phyloP scores from a whole-genome alignment of 495 filamentous ascomycete genomes.

The Pseudotulostoma volvatum region DNA sequence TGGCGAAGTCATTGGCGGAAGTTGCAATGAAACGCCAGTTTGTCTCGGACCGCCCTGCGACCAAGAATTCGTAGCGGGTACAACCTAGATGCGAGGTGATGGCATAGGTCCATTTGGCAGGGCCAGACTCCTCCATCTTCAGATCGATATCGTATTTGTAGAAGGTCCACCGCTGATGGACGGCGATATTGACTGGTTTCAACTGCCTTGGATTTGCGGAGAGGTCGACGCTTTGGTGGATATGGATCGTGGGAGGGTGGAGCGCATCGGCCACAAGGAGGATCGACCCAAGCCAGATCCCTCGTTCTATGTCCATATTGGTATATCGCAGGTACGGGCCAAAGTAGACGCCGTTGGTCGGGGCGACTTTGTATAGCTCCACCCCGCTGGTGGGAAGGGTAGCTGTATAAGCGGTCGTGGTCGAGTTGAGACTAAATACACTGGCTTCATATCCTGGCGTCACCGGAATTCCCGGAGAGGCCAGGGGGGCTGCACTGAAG shows the following conservation, averaged over 20 bases:
- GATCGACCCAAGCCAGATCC: conserved; percentile 74
- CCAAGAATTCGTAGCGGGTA: conserved; percentile 94
- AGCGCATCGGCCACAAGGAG: conserved; percentile 75
- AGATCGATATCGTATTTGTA: conserved; percentile 91
- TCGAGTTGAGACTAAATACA: conserved; percentile 61
- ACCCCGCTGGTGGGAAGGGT: conserved; percentile 78
- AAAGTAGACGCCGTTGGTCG: conserved; percentile 97
- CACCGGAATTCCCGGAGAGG: conserved; percentile 59
- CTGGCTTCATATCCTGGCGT: conserved; percentile 59
- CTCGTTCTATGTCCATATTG: conserved; percentile 91
- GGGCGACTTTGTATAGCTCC: conserved; percentile 79
- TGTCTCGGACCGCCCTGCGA: conserved; percentile 76
- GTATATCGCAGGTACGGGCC: conserved; percentile 89
- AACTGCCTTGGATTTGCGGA: conserved; percentile 88
- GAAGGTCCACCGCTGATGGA: conserved; percentile 85
- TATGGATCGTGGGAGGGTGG: conserved; percentile 93
- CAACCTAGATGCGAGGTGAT: conserved; percentile 94
- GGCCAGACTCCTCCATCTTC: conserved; percentile 66
- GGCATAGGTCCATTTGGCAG: conserved; percentile 93
- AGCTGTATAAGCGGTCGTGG: conserved; percentile 57
- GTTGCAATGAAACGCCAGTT: conserved; percentile 96
- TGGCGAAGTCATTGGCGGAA: conserved; percentile 85
- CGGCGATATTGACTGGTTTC: conserved; percentile 66
- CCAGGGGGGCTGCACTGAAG: conserved; percentile 53
- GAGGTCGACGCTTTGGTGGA: conserved; percentile 79